Percentiles rank a stretch among this genome's conserved stretches.
These are phyloP conservation scores for Lophiotrema nucula DNA, from an alignment of 495 filamentous ascomycete genomes.

Conservation along the genomic window DNA sequence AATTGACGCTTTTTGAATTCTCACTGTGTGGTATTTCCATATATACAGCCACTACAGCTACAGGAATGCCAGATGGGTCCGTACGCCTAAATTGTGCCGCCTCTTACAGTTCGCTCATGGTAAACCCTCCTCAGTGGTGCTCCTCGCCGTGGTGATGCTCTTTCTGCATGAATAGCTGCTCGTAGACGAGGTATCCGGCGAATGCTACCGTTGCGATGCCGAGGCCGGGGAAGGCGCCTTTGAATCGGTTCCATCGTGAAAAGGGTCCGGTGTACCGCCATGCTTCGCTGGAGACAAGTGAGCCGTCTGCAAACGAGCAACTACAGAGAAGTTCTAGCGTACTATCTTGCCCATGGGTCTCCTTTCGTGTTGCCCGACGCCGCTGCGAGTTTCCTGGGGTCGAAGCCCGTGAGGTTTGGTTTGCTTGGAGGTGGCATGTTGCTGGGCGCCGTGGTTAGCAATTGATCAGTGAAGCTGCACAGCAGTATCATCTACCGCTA, in stretches of 20 bases:
- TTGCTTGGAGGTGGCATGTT: slow-evolving; percentile 49
- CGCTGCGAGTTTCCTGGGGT: slow-evolving; percentile 67
- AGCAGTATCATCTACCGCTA: background rate
- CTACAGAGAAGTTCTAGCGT: slow-evolving; percentile 25
- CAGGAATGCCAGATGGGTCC: no score
- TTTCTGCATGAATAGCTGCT: slow-evolving; percentile 79
- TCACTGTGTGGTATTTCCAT: no score
- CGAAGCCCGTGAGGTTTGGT: slow-evolving; percentile 80
- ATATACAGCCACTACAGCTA: no score
- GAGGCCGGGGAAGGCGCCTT: slow-evolving; percentile 78
- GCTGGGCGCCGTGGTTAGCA: slow-evolving; percentile 23
- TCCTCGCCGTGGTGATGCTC: slow-evolving; percentile 55
- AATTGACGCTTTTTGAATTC: no score
- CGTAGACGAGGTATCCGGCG: slow-evolving; percentile 80
- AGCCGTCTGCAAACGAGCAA: background rate
- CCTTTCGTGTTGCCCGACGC: slow-evolving; percentile 64
- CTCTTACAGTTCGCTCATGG: background rate
- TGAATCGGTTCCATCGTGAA: slow-evolving; percentile 84
- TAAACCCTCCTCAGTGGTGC: background rate
- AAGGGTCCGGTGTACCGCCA: slow-evolving; percentile 94
- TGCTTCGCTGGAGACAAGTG: slow-evolving; percentile 63
- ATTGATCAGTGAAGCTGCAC: background rate
- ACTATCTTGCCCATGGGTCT: slow-evolving; percentile 88
- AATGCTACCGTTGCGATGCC: slow-evolving; percentile 92
- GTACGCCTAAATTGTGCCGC: no score